Percentiles rank a stretch among this genome's conserved stretches.
phyloP scores from a whole-genome alignment of 2,329 filamentous ascomycete genomes.

The Pseudogymnoascus sp. region DNA sequence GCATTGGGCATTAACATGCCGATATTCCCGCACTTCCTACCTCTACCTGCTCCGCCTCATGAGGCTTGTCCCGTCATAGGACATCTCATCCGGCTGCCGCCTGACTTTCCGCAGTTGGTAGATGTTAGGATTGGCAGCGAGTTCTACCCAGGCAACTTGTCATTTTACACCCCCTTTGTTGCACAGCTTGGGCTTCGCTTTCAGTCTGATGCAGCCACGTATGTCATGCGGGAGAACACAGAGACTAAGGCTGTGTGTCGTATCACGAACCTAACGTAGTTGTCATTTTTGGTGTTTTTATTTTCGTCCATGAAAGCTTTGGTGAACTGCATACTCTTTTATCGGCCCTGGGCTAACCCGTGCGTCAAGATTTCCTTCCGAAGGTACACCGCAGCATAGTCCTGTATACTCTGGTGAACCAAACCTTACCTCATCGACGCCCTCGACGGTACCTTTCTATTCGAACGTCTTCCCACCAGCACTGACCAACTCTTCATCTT shows the following conservation, averaged over 20 bases:
- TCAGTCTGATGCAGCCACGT: slow-evolving; percentile 8
- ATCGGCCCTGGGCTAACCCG: background rate
- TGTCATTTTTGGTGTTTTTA: slow-evolving; percentile 7
- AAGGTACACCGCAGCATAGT: slow-evolving; percentile 20
- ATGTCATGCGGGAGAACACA: slow-evolving; percentile 7
- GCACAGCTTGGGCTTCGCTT: background rate
- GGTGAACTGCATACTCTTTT: slow-evolving; percentile 5
- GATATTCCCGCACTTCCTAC: slow-evolving; percentile 4
- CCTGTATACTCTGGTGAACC: slow-evolving; percentile 30
- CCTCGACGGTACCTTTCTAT: slow-evolving; percentile 26
- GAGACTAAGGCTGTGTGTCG: slow-evolving; percentile 1
- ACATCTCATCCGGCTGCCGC: background rate
- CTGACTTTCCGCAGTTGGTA: background rate
- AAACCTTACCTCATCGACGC: slow-evolving; percentile 24
- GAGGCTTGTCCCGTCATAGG: slow-evolving; percentile 1
- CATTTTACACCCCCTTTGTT: background rate
- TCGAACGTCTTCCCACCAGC: slow-evolving; percentile 25
- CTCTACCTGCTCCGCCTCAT: background rate
- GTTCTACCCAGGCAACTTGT: slow-evolving; percentile 2
- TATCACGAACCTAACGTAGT: slow-evolving; percentile 8
- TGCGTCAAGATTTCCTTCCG: slow-evolving; percentile 5
- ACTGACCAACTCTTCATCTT: slow-evolving; percentile 27
- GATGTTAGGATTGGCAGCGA: slow-evolving; percentile 4
- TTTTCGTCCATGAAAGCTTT: background rate
- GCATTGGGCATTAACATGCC: slow-evolving; percentile 5